Conservation (phyloP, 2,329 filamentous ascomycete species). For the Tolypocladium nubicola region DNA sequence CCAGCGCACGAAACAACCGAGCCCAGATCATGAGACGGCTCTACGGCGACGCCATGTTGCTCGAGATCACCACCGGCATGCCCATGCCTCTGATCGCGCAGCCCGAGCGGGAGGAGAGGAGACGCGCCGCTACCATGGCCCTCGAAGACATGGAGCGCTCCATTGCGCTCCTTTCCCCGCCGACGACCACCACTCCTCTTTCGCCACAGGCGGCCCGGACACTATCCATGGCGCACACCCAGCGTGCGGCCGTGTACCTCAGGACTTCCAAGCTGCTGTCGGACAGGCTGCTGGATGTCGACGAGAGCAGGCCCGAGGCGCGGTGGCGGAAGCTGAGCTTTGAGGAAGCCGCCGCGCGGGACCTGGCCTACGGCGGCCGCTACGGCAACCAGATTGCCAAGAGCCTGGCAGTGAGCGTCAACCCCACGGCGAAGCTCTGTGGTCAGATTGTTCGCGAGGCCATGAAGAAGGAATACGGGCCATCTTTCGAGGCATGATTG, state of each 20-base stretch:
- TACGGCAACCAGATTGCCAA: slow-evolving; percentile 58
- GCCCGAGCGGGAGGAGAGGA: slow-evolving; percentile 25
- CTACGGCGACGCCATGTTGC: slow-evolving; percentile 50
- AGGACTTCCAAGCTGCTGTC: slow-evolving; percentile 41
- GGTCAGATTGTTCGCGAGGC: slow-evolving; percentile 59
- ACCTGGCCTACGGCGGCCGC: slow-evolving; percentile 53
- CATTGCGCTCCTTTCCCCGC: slow-evolving; percentile 45
- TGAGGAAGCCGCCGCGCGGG: slow-evolving; percentile 50
- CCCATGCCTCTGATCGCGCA: slow-evolving; percentile 30
- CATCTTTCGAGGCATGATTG: slow-evolving; percentile 29
- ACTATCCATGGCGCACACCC: slow-evolving; percentile 60
- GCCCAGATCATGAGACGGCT: slow-evolving; percentile 55
- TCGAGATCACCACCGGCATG: slow-evolving; percentile 25
- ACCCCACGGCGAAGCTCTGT: slow-evolving; percentile 59
- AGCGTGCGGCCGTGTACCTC: slow-evolving; percentile 56
- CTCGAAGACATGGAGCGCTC: slow-evolving; percentile 46
- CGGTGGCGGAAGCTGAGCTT: slow-evolving; percentile 44
- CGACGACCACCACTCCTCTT: slow-evolving; percentile 37
- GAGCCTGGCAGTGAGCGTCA: slow-evolving; percentile 51
- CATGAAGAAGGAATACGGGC: slow-evolving; percentile 57
- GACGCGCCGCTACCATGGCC: slow-evolving; percentile 25
- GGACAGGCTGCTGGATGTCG: slow-evolving; percentile 26
- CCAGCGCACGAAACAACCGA: slow-evolving; percentile 64
- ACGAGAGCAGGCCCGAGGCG: slow-evolving; percentile 29
- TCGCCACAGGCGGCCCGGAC: slow-evolving; percentile 56